These are phyloP conservation scores for Dimargaris xerosporica DNA, from an alignment of 192 early-diverging fungal genomes.

Conservation along the genomic window DNA sequence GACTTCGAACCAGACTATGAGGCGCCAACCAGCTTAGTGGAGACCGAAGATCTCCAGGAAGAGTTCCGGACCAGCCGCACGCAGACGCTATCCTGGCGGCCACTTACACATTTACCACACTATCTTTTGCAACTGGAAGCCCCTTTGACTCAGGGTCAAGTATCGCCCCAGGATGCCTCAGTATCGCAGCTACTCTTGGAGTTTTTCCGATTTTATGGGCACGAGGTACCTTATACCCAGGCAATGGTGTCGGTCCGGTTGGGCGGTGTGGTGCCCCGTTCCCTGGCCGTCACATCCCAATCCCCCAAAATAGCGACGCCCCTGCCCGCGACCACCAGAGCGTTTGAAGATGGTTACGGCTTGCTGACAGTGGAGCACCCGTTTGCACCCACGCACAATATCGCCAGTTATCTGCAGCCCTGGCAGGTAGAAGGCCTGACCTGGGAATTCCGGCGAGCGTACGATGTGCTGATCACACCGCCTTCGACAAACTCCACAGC, in stretches of 20 bases:
- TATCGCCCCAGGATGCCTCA: too few relatives aligned
- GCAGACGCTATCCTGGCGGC: background rate
- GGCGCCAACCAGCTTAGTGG: background rate
- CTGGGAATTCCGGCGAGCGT: conserved; percentile 6
- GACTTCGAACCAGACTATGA: background rate
- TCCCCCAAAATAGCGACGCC: background rate
- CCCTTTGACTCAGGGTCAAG: background rate
- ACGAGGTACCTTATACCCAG: conserved; percentile 8
- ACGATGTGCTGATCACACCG: background rate
- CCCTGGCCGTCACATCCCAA: background rate
- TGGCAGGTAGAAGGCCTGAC: background rate
- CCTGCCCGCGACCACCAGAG: background rate
- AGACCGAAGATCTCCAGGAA: background rate
- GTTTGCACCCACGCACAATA: background rate
- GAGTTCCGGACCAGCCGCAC: background rate
- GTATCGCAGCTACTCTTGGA: background rate
- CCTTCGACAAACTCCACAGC: background rate
- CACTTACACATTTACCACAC: background rate
- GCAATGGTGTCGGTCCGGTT: conserved; percentile 10
- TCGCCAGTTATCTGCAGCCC: background rate
- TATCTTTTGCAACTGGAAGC: background rate
- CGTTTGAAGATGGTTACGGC: background rate
- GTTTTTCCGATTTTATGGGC: conserved; percentile 9
- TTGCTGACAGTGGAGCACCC: conserved; percentile 4
- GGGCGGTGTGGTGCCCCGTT: conserved; percentile 1